Conservation (phyloP, 164 flowering plant species). For the Kalanchoe fedtschenkoi region DNA sequence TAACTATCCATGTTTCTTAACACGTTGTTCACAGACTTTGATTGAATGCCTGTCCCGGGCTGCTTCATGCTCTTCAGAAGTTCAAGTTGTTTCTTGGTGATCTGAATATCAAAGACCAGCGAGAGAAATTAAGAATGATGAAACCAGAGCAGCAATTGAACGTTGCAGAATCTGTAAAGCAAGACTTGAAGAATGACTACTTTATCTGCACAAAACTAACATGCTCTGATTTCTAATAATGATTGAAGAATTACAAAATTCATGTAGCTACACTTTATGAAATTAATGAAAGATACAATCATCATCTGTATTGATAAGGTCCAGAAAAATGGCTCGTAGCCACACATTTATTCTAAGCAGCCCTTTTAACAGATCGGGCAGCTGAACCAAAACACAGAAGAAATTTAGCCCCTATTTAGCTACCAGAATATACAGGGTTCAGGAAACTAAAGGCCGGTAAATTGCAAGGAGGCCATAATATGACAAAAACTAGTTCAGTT, state of each 20-base stretch:
- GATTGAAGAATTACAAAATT: background rate
- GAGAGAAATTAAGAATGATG: background rate
- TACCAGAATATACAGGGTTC: too few relatives aligned
- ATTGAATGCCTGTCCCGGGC: slow-evolving; percentile 52
- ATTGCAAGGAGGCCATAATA: too few relatives aligned
- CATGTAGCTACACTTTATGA: background rate
- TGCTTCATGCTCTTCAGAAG: slow-evolving; percentile 65
- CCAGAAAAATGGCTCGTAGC: too few relatives aligned
- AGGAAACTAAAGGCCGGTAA: too few relatives aligned
- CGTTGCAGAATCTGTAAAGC: background rate
- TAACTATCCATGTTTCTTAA: slow-evolving; percentile 54
- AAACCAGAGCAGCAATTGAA: background rate
- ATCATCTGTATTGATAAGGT: too few relatives aligned
- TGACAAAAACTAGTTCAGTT: too few relatives aligned
- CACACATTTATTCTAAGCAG: too few relatives aligned
- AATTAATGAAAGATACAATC: too few relatives aligned
- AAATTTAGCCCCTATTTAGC: too few relatives aligned
- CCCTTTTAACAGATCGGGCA: too few relatives aligned
- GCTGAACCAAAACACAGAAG: too few relatives aligned
- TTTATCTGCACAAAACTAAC: background rate
- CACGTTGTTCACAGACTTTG: slow-evolving; percentile 50
- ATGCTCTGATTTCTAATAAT: background rate
- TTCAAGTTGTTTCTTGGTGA: slow-evolving; percentile 67
- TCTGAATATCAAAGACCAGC: slow-evolving; percentile 25
- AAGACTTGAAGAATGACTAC: background rate